Evolutionary conservation across 257 asterid species (phyloP), one percentile per base, ranked within the genome.

Genomic region (Nicotiana paniculata): DNA sequence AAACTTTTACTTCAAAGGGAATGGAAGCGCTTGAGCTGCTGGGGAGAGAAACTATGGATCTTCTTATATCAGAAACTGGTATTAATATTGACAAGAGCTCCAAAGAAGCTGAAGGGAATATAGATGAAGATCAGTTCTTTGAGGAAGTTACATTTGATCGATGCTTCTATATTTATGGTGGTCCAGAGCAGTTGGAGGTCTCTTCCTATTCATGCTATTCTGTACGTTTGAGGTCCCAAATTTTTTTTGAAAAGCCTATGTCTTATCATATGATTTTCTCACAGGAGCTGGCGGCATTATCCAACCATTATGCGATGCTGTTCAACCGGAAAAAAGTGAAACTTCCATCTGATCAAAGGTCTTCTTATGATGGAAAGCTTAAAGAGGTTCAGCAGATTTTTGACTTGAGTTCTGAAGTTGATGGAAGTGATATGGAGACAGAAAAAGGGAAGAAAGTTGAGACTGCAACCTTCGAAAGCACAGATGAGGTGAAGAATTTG

Each of bases 101-200:
- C 66, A 64, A 84, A 77, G 85, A 83, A 66, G 83, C 86, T 84
- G 93, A 84, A 74, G 95, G 89, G 81, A 84, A 74, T 72, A 75
- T 80, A n/a, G 97, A 90, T 53, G 97, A 90, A 82, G 97, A 92
- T 87, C 97, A 92, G 77, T 88, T 88, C 37, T 87, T 89, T 78
- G 97, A 95, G 88, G 98, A 95, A 79, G 88, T 90, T 77, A 88
- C 92, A 67, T 93, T 95, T 85, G 97, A 95, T 81, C 86, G 97
- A 88, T 95, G 98, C 93, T 95, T 95, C 85, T 95, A 95, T 81
- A 95, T 95, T 72, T 95, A 95, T 76, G 98, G 99, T 84, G 99
- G 98, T 86, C 99, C 99, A 48, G 99, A 93, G 87, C 97, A 92
- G 83, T 86, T 95, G 93, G 98, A 95, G 98, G 98, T 93, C 74